These are phyloP conservation scores for Cryptomeria japonica DNA, from an alignment of 75 land plant genomes.

Conservation along the genomic window DNA sequence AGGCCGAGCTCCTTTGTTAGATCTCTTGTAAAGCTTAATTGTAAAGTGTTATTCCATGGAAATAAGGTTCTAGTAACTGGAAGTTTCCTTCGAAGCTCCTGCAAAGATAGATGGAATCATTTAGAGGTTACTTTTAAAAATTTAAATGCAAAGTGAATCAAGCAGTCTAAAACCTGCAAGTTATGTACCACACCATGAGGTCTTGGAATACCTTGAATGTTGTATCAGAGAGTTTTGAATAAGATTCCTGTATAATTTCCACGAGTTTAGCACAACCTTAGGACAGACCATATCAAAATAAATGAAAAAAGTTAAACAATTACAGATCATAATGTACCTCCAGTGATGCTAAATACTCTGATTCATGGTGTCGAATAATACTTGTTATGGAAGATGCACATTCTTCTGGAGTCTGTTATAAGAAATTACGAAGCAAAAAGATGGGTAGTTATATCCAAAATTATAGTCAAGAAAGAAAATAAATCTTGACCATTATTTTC, in stretches of 20 bases:
- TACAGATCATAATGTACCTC: constrained; percentile 53
- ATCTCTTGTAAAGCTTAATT: constrained; percentile 83
- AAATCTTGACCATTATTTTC: background rate
- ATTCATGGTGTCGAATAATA: constrained; percentile 82
- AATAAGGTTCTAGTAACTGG: constrained; percentile 93
- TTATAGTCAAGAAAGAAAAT: background rate
- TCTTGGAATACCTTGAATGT: constrained; percentile 82
- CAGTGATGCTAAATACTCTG: constrained; percentile 76
- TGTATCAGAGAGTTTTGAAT: constrained; percentile 82
- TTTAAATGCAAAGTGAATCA: background rate
- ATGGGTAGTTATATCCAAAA: background rate
- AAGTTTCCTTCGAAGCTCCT: constrained; percentile 96
- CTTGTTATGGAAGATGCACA: constrained; percentile 54
- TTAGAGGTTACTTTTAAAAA: background rate
- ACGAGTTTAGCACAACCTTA: constrained; percentile 1
- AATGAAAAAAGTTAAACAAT: constrained; percentile 2
- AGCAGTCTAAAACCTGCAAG: background rate
- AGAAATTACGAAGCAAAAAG: constrained; percentile 1
- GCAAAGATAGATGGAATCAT: constrained; percentile 14
- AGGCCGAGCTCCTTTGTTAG: constrained; percentile 68
- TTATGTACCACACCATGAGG: background rate
- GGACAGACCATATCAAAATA: background rate
- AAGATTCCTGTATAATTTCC: constrained; percentile 56
- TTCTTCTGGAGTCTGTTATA: constrained; percentile 75
- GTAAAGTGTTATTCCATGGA: constrained; percentile 92